Percentiles rank a stretch among this genome's conserved stretches.
phyloP scores from a whole-genome alignment of 1,139 yeast genomes.

The Taphrina communis region DNA sequence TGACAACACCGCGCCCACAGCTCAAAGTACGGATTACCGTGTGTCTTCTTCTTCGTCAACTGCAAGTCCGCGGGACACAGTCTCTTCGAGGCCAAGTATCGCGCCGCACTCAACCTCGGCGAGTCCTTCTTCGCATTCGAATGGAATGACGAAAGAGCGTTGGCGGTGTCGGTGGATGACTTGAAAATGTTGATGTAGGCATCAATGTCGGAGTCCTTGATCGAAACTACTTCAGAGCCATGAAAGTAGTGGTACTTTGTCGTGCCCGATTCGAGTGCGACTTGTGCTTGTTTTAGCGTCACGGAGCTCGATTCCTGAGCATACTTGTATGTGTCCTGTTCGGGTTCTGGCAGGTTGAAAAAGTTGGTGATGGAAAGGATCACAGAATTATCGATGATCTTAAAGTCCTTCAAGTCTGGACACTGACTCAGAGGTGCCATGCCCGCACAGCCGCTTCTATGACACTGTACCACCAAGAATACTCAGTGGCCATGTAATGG shows the following conservation, averaged over 20 bases:
- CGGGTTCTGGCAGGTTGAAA: slow-evolving; percentile 17
- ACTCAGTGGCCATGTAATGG: too few relatives aligned
- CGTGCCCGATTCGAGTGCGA: slow-evolving; percentile 1
- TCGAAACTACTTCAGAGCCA: background rate
- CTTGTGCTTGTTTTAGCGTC: slow-evolving; percentile 13
- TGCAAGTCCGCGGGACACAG: slow-evolving; percentile 1
- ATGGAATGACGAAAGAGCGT: slow-evolving; percentile 14
- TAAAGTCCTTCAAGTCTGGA: slow-evolving; percentile 41
- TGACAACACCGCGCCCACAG: slow-evolving; percentile 25
- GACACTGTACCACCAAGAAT: too few relatives aligned
- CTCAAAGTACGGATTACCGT: slow-evolving; percentile 30
- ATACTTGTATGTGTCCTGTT: slow-evolving; percentile 24
- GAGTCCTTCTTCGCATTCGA: slow-evolving; percentile 33
- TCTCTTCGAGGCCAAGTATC: slow-evolving; percentile 13
- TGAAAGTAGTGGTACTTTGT: slow-evolving; percentile 23
- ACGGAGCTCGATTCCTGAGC: slow-evolving; percentile 22
- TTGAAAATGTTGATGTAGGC: slow-evolving; percentile 28
- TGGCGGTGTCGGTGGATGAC: slow-evolving; percentile 20
- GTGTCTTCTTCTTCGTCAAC: slow-evolving; percentile 11
- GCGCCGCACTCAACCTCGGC: slow-evolving; percentile 12
- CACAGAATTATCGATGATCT: slow-evolving; percentile 16
- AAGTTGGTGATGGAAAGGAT: slow-evolving; percentile 4
- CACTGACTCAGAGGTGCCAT: background rate
- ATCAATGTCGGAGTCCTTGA: slow-evolving; percentile 17
- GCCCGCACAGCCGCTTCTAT: background rate